Percentiles rank a stretch among this genome's conserved stretches.
phyloP scores from a whole-genome alignment of 2,329 filamentous ascomycete species.

The Exophiala phaeomuriformis region DNA sequence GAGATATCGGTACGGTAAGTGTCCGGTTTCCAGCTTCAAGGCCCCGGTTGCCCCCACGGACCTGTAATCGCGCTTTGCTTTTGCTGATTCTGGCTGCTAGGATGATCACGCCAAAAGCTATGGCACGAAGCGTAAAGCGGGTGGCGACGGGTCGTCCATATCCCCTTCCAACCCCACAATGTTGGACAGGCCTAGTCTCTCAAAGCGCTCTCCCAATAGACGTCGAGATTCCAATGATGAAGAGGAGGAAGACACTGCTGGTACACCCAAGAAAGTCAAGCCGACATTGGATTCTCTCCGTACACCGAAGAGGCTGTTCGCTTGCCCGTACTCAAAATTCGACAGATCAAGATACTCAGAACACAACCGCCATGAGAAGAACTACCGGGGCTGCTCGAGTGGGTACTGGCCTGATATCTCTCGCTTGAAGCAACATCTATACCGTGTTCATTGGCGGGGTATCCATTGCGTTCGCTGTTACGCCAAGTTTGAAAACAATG shows the following conservation, averaged over 20 bases:
- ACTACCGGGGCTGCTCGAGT: slow-evolving; percentile 23
- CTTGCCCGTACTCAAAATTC: slow-evolving; percentile 25
- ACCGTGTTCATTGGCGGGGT: slow-evolving; percentile 24
- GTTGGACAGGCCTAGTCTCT: slow-evolving; percentile 7
- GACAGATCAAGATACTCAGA: slow-evolving; percentile 24
- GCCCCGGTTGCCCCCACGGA: not conserved
- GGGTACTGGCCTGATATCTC: slow-evolving; percentile 26
- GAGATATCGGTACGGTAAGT: slow-evolving; percentile 12
- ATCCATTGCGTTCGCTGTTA: slow-evolving; percentile 22
- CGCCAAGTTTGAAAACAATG: slow-evolving; percentile 14
- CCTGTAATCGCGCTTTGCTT: not conserved
- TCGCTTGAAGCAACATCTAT: slow-evolving; percentile 26
- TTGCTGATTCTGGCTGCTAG: slow-evolving; percentile 2
- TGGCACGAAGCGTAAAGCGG: slow-evolving; percentile 23
- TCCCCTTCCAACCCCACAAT: slow-evolving; percentile 10
- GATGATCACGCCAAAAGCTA: slow-evolving; percentile 10
- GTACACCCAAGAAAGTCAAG: slow-evolving; percentile 24
- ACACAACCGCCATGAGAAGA: slow-evolving; percentile 21
- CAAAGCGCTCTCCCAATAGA: slow-evolving; percentile 9
- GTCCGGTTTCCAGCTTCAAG: not conserved
- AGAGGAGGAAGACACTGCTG: slow-evolving; percentile 19
- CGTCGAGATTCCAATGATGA: slow-evolving; percentile 15
- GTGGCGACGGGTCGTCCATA: slow-evolving; percentile 2
- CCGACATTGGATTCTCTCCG: slow-evolving; percentile 10
- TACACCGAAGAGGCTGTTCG: slow-evolving; percentile 18